Conservation (phyloP, 1,139 yeast species). For the Pichia sp. region DNA sequence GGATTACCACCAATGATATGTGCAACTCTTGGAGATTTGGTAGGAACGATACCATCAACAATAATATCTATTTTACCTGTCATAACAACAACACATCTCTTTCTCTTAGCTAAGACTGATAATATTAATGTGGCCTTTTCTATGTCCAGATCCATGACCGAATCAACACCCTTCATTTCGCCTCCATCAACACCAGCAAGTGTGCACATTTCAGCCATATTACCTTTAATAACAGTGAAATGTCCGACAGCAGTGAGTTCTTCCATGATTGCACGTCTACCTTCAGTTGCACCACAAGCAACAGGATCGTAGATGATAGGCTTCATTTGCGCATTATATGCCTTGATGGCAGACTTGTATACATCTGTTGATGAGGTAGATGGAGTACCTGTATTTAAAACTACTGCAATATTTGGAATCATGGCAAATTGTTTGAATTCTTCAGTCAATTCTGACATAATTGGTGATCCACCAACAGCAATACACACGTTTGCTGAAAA, state of each 20-base stretch:
- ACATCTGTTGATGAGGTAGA: conserved; percentile 42
- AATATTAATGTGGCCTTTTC: conserved; percentile 40
- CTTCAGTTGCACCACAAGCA: conserved; percentile 79
- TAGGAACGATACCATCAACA: conserved; percentile 39
- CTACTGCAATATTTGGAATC: conserved; percentile 51
- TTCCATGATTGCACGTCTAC: conserved; percentile 50
- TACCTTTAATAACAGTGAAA: conserved; percentile 78
- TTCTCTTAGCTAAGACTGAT: conserved; percentile 50
- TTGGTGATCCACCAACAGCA: conserved; percentile 85
- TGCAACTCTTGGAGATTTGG: conserved; percentile 28
- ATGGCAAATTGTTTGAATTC: conserved; percentile 71
- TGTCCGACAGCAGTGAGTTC: conserved; percentile 56
- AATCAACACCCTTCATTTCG: conserved; percentile 86
- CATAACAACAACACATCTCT: conserved; percentile 66
- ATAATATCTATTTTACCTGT: conserved; percentile 58
- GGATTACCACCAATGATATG: conserved; percentile 59
- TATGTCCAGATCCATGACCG: conserved; percentile 36
- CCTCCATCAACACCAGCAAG: conserved; percentile 38
- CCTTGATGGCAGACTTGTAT: conserved; percentile 51
- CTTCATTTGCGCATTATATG: conserved; percentile 55
- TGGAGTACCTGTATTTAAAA: conserved; percentile 81
- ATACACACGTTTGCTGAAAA: conserved; percentile 88
- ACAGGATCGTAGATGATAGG: conserved; percentile 89
- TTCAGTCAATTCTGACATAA: conserved; percentile 77
- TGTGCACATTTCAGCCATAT: conserved; percentile 73